Evolutionary conservation across 1,284 basidiomycete genomes (phyloP).

Genomic region (Xanthoconium separans): DNA sequence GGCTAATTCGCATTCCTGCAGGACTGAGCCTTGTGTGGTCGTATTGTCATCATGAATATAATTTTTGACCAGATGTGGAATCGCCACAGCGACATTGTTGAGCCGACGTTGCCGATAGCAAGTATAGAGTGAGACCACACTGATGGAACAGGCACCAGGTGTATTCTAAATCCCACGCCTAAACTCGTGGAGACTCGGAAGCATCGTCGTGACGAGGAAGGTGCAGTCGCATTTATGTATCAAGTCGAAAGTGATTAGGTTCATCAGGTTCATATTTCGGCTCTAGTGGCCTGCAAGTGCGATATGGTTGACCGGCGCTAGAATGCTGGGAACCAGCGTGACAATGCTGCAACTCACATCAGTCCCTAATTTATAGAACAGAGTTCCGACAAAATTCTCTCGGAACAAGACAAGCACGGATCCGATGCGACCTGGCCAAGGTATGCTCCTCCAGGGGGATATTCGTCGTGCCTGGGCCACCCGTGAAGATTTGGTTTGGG

Average conservation of each 20-base stretch:
- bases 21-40: constrained; percentile 33
- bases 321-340: not conserved
- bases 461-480: constrained; percentile 1
- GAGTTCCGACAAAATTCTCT: no score
- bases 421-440: not conserved
- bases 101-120: not conserved
- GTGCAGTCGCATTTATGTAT: not conserved
- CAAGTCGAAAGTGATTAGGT: not conserved
- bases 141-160: not conserved
- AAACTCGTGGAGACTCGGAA: not conserved
- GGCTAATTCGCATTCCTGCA: constrained; percentile 20
- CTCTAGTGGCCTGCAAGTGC: not conserved
- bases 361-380: no score
- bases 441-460: not conserved
- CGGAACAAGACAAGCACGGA: not conserved
- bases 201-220: not conserved
- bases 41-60: not conserved
- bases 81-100: not conserved
- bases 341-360: not conserved
- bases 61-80: not conserved
- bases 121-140: not conserved
- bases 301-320: constrained; percentile 4
- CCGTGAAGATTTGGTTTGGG: constrained; percentile 10
- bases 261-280: not conserved
- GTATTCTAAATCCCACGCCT: not conserved